Conservation (phyloP, 345 rosid species). For the Hirschfeldia incana region DNA sequence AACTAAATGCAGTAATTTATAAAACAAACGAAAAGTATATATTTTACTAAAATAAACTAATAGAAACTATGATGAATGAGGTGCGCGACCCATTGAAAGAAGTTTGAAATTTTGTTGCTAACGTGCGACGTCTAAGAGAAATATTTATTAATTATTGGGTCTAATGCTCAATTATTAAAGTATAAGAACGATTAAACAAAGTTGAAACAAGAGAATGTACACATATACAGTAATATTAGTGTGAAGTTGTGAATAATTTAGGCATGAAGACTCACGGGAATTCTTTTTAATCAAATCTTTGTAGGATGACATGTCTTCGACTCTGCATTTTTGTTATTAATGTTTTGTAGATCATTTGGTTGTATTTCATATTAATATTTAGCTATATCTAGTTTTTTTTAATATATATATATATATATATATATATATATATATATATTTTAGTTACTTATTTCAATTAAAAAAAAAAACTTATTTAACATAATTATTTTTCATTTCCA, state of each 20-base stretch:
- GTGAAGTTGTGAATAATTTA: not conserved
- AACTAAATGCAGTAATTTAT: not conserved
- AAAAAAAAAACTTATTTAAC: not conserved
- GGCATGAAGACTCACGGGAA: not conserved
- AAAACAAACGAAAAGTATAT: not conserved
- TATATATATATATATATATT: not conserved
- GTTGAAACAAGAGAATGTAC: not conserved
- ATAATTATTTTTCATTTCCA: not conserved
- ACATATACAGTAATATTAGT: not conserved
- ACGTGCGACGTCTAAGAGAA: slow-evolving; percentile 14
- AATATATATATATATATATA: not conserved
- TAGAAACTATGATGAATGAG: not conserved
- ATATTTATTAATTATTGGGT: not conserved
- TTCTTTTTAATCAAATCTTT: not conserved
- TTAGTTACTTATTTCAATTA: not conserved
- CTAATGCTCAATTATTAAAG: slow-evolving; percentile 21
- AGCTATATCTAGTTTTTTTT: too few relatives aligned
- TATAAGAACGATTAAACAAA: not conserved
- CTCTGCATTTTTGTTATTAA: not conserved
- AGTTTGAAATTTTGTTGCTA: slow-evolving; percentile 22
- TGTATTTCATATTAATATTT: not conserved
- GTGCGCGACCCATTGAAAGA: slow-evolving; percentile 9
- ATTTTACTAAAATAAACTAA: not conserved
- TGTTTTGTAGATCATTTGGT: not conserved
- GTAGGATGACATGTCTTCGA: not conserved